Evolutionary conservation across 495 filamentous ascomycete species (phyloP).

Genomic region (Sabuloglossum arenarium): DNA sequence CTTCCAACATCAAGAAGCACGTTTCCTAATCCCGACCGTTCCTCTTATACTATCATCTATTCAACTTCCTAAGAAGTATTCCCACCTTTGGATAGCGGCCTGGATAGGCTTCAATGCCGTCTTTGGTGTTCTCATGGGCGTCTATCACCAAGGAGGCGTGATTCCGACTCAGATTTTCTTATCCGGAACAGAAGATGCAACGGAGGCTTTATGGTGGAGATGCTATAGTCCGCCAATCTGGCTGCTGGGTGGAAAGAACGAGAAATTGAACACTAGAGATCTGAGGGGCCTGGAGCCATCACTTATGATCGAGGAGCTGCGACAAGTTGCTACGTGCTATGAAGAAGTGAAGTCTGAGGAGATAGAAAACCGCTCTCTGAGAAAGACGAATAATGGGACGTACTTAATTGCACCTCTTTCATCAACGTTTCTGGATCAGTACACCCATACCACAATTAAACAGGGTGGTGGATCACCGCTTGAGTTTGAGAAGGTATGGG

Average conservation of each 20-base stretch:
- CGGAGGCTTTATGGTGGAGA: constrained; percentile 84
- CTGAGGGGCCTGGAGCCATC: constrained; percentile 59
- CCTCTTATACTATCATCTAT: constrained; percentile 78
- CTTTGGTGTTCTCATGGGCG: constrained; percentile 67
- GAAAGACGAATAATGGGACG: constrained; percentile 1
- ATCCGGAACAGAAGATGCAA: constrained; percentile 26
- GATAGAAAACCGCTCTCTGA: constrained; percentile 4
- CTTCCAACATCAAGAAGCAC: constrained; percentile 85
- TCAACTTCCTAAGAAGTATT: constrained; percentile 34
- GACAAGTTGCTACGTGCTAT: constrained; percentile 36
- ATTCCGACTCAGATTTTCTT: constrained; percentile 50
- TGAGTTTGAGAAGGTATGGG: constrained; percentile 47
- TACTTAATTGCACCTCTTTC: constrained; percentile 28
- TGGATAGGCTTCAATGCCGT: constrained; percentile 75
- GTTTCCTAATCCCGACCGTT: constrained; percentile 74
- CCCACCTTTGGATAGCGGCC: constrained; percentile 33
- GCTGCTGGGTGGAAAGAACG: constrained; percentile 61
- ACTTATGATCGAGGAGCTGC: constrained; percentile 36
- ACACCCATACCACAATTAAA: constrained; percentile 13
- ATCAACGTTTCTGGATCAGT: constrained; percentile 48
- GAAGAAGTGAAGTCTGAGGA: background rate
- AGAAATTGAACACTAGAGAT: constrained; percentile 43
- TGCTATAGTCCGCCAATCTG: constrained; percentile 89
- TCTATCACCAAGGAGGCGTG: constrained; percentile 87
- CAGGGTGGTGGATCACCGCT: constrained; percentile 24